Conservation (phyloP, 169 alveolate species). For the Plasmodium yoelii region DNA sequence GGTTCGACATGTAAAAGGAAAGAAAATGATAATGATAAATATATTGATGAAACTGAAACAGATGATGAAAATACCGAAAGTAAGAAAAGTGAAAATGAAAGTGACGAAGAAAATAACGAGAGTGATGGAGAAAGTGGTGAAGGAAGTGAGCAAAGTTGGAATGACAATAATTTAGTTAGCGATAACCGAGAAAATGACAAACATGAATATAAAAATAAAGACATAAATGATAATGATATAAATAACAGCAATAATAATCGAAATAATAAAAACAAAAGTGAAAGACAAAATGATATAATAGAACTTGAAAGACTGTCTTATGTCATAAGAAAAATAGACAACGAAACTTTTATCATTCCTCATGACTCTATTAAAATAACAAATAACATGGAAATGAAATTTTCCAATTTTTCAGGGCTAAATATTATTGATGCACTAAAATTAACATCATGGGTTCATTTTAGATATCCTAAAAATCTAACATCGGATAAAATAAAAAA, state of each 20-base stretch:
- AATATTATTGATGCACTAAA: constrained; percentile 64
- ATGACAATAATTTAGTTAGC: not conserved
- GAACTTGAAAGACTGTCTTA: constrained; percentile 39
- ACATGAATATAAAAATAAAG: not conserved
- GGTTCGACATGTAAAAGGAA: constrained; percentile 1
- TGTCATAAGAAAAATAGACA: constrained; percentile 35
- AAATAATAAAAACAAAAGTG: constrained; percentile 11
- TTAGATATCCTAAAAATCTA: constrained; percentile 65
- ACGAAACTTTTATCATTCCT: constrained; percentile 63
- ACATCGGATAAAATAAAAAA: constrained; percentile 62
- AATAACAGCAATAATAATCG: constrained; percentile 6
- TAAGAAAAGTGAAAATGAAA: not conserved
- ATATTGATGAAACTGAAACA: not conserved
- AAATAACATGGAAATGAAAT: constrained; percentile 59
- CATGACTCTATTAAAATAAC: constrained; percentile 56
- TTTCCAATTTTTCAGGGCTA: constrained; percentile 42
- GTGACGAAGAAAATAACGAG: not conserved
- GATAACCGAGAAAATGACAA: not conserved
- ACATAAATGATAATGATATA: constrained; percentile 2
- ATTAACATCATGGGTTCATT: constrained; percentile 74
- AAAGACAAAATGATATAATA: constrained; percentile 25
- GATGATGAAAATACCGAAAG: not conserved
- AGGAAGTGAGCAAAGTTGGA: not conserved
- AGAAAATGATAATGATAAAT: not conserved
- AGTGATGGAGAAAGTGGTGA: not conserved